Conservation (phyloP, 164 flowering plant genomes). For the Magnolia kwangsiensis region DNA sequence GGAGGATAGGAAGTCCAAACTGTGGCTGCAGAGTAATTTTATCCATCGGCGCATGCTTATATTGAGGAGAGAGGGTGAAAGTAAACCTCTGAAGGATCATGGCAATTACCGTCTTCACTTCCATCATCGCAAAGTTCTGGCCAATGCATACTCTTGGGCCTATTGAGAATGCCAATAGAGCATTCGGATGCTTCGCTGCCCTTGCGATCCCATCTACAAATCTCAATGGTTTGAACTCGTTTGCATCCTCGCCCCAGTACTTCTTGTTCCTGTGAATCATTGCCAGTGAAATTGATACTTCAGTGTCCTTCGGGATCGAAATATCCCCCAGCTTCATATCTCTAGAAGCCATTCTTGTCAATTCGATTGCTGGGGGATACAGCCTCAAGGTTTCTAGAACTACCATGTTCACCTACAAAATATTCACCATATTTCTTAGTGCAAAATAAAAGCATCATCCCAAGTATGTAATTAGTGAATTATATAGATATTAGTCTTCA, state of each 20-base stretch:
- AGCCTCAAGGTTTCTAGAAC: conserved; percentile 34
- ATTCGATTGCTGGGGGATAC: conserved; percentile 24
- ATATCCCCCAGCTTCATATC: conserved; percentile 31
- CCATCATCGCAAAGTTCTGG: conserved; percentile 35
- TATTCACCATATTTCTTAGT: background rate
- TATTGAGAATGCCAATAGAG: conserved; percentile 25
- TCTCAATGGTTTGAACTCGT: conserved; percentile 39
- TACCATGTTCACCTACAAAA: conserved; percentile 35
- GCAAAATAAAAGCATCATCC: background rate
- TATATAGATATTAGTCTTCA: background rate
- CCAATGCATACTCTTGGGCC: conserved; percentile 41
- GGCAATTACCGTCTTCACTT: conserved; percentile 28
- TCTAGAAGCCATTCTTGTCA: conserved; percentile 15
- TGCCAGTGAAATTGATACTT: conserved; percentile 16
- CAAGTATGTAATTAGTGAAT: background rate
- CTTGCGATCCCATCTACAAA: conserved; percentile 30
- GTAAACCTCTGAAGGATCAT: conserved; percentile 34
- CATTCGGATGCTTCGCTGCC: conserved; percentile 40
- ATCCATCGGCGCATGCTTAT: conserved; percentile 30
- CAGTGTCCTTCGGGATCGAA: conserved; percentile 24
- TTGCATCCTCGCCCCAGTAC: conserved; percentile 45
- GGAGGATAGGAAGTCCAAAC: conserved; percentile 26
- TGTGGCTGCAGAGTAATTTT: conserved; percentile 29
- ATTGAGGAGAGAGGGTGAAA: conserved; percentile 27
- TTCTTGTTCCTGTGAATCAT: conserved; percentile 21